These are phyloP conservation scores for Termitomyces sp. DNA, from an alignment of 1,284 basidiomycete species.

Conservation along the genomic window DNA sequence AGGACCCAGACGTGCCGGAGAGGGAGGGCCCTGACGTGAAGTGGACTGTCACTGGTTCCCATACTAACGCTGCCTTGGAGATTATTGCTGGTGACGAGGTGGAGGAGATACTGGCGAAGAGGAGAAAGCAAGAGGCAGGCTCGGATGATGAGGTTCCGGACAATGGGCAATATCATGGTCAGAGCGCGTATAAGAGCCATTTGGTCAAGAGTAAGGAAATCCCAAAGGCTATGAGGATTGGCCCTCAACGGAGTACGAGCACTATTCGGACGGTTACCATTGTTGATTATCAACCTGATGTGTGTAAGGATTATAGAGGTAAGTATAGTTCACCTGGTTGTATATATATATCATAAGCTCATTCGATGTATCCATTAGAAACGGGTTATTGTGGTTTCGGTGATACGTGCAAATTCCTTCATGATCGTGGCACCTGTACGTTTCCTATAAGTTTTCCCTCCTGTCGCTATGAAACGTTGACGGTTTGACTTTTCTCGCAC, in stretches of 20 bases:
- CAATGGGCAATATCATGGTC: conserved; percentile 88
- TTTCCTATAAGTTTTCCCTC: conserved; percentile 19
- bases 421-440: conserved; percentile 83
- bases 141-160: conserved; percentile 61
- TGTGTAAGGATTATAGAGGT: conserved; percentile 99
- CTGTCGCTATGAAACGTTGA: conserved; percentile 17
- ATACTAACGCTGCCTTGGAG: conserved; percentile 61
- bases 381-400: conserved; percentile 99
- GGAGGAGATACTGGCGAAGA: conserved; percentile 66
- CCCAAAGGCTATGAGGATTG: conserved; percentile 86
- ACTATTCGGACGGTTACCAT: conserved; percentile 96
- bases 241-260: conserved; percentile 75
- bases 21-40: conserved; percentile 73
- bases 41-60: conserved; percentile 70
- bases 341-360: conserved; percentile 14
- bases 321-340: conserved; percentile 18
- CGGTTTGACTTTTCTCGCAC: conserved; percentile 26
- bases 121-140: conserved; percentile 45
- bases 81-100: conserved; percentile 77
- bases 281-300: conserved; percentile 97
- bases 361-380: conserved; percentile 48
- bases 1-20: conserved; percentile 39
- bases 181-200: conserved; percentile 78
- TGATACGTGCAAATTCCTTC: conserved; percentile 96
- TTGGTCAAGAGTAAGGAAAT: conserved; percentile 78